Conservation (phyloP, 495 filamentous ascomycete genomes). For the Oleoguttula mirabilis region DNA sequence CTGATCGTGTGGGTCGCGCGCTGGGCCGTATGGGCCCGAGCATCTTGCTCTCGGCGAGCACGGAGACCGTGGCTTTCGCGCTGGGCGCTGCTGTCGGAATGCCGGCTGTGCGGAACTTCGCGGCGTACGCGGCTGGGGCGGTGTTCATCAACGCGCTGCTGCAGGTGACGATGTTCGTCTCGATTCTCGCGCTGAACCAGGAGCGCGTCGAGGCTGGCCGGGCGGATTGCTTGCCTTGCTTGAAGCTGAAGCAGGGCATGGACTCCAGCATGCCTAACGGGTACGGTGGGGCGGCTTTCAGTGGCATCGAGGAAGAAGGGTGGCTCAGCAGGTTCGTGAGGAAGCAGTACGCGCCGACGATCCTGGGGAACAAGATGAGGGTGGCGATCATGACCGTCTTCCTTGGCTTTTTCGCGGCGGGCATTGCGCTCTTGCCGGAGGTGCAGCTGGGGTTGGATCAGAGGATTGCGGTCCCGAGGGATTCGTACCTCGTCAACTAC, state of each 20-base stretch:
- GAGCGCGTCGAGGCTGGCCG: conserved; percentile 69
- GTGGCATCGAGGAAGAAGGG: conserved; percentile 63
- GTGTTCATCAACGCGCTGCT: conserved; percentile 93
- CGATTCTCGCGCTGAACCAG: conserved; percentile 84
- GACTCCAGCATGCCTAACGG: conserved; percentile 31
- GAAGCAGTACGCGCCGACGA: conserved; percentile 69
- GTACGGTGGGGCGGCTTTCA: conserved; percentile 41
- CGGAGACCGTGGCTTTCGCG: conserved; percentile 85
- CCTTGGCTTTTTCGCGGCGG: conserved; percentile 75
- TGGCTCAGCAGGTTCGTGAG: conserved; percentile 72
- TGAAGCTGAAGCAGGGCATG: conserved; percentile 57
- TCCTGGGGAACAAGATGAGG: conserved; percentile 71
- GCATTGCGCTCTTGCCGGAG: conserved; percentile 69
- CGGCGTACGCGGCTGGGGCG: conserved; percentile 87
- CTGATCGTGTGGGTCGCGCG: conserved; percentile 69
- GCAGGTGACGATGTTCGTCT: conserved; percentile 92
- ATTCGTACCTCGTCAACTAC: conserved; percentile 84
- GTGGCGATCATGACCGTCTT: conserved; percentile 63
- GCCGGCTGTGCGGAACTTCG: conserved; percentile 95
- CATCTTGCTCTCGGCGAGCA: conserved; percentile 86
- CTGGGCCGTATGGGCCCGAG: conserved; percentile 91
- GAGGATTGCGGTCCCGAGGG: conserved; percentile 81
- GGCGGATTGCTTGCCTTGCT: conserved; percentile 87
- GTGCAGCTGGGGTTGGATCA: conserved; percentile 85
- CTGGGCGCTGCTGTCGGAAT: conserved; percentile 90